Base-by-base conservation (phyloP, 2,329 filamentous ascomycete species). In the Verticillium tricorpus region DNA sequence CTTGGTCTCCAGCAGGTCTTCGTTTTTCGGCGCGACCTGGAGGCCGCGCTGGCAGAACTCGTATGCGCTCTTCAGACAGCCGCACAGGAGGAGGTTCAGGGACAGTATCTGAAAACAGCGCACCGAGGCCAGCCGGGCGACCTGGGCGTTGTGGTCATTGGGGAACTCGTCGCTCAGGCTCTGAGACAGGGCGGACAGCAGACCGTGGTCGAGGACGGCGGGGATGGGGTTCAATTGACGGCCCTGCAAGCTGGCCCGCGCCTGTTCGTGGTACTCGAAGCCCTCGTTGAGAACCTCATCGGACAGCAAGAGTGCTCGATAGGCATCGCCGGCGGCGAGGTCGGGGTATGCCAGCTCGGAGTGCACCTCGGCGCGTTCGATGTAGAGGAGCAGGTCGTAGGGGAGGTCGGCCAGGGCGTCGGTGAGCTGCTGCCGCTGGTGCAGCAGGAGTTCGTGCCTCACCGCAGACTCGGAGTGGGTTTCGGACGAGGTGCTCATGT, bases 281-380 rank as follows among this genome's bases (percentile, higher is more conserved):
- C 86, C 85, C 64, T 94, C 90, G 61, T 95, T 89, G 65, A 82
- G 76, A 39, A 92, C 84, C 67, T 95, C 92, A 71, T 98, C 94
- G 17, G 90, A 85, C 56, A 99, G 79, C 4, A 97, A 84, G n/a
- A 98, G 82, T 1, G 93, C 93, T 61, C 90, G 89, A 73, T 98
- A 98, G 5, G 92, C 92, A 79, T 97, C 93, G 37, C 92, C 92
- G 12, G 89, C 89, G 5, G 93, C 93, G 45, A 99, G 85, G 73
- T 99, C 95, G 0, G 92, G 92, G 74, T 97, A 98, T 40, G 87
- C 91, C 56, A 97, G 82, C 56, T 86, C 80, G 17, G 87, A 84
- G 74, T 97, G 87, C 52, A 90, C 80, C 37, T 84, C 78, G 28
- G 92, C 92, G 35, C 93, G 86, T 65, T 89, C 83, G 61, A 91